Evolutionary conservation across 2,329 filamentous ascomycete species (phyloP).

Genomic region (Arthrobotrys sphaeroides): DNA sequence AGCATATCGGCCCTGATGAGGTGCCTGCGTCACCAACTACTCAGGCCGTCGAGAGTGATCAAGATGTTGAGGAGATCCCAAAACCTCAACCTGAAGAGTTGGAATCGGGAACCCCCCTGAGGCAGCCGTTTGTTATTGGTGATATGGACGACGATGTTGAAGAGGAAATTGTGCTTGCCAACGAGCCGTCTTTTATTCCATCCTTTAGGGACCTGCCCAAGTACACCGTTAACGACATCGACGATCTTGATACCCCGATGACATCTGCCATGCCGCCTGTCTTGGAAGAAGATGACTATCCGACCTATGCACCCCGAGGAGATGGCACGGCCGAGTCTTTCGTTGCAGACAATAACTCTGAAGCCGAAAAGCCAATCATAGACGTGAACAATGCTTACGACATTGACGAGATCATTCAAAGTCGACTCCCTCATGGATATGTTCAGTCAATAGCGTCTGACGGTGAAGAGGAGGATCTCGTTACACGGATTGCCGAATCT

Average conservation of each 20-base stretch:
- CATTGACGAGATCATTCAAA: constrained; percentile 23
- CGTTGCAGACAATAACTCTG: neutral
- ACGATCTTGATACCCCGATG: constrained; percentile 7
- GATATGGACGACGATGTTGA: constrained; percentile 42
- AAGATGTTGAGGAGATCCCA: constrained; percentile 14
- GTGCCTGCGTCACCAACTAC: constrained; percentile 4
- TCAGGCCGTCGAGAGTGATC: constrained; percentile 22
- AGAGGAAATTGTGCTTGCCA: constrained; percentile 35
- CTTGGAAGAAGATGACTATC: constrained; percentile 13
- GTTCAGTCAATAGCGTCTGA: constrained; percentile 41
- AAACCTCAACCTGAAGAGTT: neutral
- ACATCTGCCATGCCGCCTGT: constrained; percentile 2
- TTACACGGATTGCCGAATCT: neutral
- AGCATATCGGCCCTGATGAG: neutral
- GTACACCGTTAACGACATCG: constrained; percentile 8
- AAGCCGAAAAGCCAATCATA: neutral
- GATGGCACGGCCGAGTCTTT: constrained; percentile 6
- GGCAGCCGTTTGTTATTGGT: neutral
- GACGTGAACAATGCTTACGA: neutral
- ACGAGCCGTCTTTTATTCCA: constrained; percentile 24
- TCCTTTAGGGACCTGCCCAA: neutral
- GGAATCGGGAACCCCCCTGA: no score
- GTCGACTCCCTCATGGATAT: constrained; percentile 6
- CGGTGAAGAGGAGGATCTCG: constrained; percentile 12
- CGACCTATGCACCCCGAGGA: no score